Conservation (phyloP, 1,284 basidiomycete genomes). For the Marasmius tenuissimus region DNA sequence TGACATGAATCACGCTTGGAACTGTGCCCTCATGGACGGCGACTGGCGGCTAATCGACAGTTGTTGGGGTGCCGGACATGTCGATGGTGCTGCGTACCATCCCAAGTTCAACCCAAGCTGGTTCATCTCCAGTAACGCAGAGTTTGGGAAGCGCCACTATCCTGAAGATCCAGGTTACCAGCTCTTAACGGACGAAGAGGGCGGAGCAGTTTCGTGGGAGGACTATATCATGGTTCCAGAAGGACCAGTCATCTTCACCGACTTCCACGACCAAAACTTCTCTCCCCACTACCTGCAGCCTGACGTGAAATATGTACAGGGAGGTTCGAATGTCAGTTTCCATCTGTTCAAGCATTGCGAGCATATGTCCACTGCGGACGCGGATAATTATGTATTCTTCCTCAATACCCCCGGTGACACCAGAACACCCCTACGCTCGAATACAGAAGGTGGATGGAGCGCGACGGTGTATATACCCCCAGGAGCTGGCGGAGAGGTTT, state of each 20-base stretch:
- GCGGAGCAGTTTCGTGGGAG: constrained; percentile 39
- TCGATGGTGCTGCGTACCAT: constrained; percentile 32
- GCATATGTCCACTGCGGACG: constrained; percentile 40
- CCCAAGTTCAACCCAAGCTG: constrained; percentile 35
- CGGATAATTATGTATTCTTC: constrained; percentile 40
- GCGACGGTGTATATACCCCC: constrained; percentile 33
- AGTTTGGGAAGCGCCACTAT: constrained; percentile 43
- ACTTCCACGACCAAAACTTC: constrained; percentile 37
- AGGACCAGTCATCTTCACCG: constrained; percentile 32
- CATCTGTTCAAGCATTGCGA: constrained; percentile 42
- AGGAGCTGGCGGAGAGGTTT: constrained; percentile 28
- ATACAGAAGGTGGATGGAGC: constrained; percentile 39
- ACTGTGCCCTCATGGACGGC: constrained; percentile 39
- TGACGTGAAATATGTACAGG: constrained; percentile 27
- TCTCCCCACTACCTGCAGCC: constrained; percentile 36
- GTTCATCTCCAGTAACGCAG: constrained; percentile 37
- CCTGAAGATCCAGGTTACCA: constrained; percentile 42
- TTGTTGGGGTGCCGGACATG: constrained; percentile 45
- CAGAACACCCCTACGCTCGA: constrained; percentile 31
- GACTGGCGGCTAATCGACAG: constrained; percentile 44
- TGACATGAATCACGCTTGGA: constrained; percentile 45
- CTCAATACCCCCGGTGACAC: constrained; percentile 31
- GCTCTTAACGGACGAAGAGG: constrained; percentile 36
- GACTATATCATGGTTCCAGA: constrained; percentile 41
- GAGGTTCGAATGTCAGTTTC: constrained; percentile 34